Conservation (phyloP, 2,329 filamentous ascomycete genomes). For the Fusarium goolgardi region DNA sequence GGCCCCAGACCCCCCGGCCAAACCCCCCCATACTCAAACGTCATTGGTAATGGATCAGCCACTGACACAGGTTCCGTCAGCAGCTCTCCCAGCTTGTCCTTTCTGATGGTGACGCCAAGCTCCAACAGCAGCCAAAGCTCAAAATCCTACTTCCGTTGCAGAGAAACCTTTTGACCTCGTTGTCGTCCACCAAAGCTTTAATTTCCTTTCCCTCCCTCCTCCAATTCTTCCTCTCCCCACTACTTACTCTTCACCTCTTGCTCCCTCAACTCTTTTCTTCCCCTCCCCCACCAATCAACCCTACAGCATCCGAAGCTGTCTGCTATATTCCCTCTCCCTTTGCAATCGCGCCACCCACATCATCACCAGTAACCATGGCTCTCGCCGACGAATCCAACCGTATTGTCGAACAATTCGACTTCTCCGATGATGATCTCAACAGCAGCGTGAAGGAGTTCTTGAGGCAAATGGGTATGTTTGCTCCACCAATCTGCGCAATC, state of each 20-base stretch:
- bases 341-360: constrained; percentile 64
- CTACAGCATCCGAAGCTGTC: constrained; percentile 57
- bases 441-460: constrained; percentile 87
- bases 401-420: constrained; percentile 88
- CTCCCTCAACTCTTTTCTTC: constrained; percentile 31
- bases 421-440: constrained; percentile 80
- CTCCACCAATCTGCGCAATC: constrained; percentile 9
- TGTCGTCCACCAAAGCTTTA: constrained; percentile 38
- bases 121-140: constrained; percentile 49
- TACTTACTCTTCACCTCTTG: constrained; percentile 16
- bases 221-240: constrained; percentile 36
- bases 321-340: constrained; percentile 68
- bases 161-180: constrained; percentile 47
- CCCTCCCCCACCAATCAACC: constrained; percentile 45
- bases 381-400: constrained; percentile 78
- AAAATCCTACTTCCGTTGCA: constrained; percentile 39
- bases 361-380: constrained; percentile 69
- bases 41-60: constrained; percentile 45
- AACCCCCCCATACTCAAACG: constrained; percentile 24
- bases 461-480: constrained; percentile 76
- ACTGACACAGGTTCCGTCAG: constrained; percentile 48
- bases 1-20: constrained; percentile 12
- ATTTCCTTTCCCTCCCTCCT: constrained; percentile 46
- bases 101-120: constrained; percentile 58
- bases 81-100: constrained; percentile 66